Percentiles rank a stretch among this genome's conserved stretches.
phyloP scores from a whole-genome alignment of 805 yeast genomes.

The Metschnikowia kofuensis region DNA sequence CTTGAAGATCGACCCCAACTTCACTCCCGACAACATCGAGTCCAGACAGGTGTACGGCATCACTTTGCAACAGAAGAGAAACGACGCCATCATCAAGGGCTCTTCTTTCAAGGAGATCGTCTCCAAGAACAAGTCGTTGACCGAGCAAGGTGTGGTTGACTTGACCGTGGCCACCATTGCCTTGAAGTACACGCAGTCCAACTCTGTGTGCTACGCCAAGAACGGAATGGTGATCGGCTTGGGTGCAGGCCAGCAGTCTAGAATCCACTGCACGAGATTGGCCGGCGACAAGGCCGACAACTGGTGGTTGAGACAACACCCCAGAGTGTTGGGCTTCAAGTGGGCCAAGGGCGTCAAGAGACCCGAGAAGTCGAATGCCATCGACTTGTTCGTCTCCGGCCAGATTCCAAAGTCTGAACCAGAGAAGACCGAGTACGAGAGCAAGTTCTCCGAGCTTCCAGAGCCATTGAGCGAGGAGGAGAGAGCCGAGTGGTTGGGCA shows the following conservation, averaged over 20 bases:
- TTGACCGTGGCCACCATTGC: slow-evolving; percentile 97
- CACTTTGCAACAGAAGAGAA: slow-evolving; percentile 93
- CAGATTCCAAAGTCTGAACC: slow-evolving; percentile 92
- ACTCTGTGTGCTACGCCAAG: slow-evolving; percentile 97
- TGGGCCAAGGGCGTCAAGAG: slow-evolving; percentile 99
- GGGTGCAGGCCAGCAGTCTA: slow-evolving; percentile 99
- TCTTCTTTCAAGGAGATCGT: slow-evolving; percentile 90
- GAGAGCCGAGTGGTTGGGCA: slow-evolving; percentile 80
- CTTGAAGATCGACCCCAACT: slow-evolving; percentile 93
- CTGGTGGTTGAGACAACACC: slow-evolving; percentile 99
- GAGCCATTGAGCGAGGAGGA: slow-evolving; percentile 77
- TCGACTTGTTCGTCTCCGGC: slow-evolving; percentile 86
- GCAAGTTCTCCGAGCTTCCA: slow-evolving; percentile 84
- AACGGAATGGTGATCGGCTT: slow-evolving; percentile 99
- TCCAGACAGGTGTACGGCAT: slow-evolving; percentile 96
- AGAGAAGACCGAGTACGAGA: slow-evolving; percentile 87
- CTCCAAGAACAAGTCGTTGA: slow-evolving; percentile 77
- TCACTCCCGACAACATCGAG: slow-evolving; percentile 75
- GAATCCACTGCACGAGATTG: slow-evolving; percentile 98
- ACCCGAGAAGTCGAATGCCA: slow-evolving; percentile 97
- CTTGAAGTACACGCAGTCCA: slow-evolving; percentile 95
- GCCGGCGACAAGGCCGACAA: slow-evolving; percentile 99
- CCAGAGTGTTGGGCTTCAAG: slow-evolving; percentile 84
- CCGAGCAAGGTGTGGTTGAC: slow-evolving; percentile 91
- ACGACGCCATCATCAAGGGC: slow-evolving; percentile 92